Percentiles rank a stretch among this genome's conserved stretches.
Evolutionary conservation across 139 green algal species (phyloP).

Genomic region (Marvania coccoides): DNA sequence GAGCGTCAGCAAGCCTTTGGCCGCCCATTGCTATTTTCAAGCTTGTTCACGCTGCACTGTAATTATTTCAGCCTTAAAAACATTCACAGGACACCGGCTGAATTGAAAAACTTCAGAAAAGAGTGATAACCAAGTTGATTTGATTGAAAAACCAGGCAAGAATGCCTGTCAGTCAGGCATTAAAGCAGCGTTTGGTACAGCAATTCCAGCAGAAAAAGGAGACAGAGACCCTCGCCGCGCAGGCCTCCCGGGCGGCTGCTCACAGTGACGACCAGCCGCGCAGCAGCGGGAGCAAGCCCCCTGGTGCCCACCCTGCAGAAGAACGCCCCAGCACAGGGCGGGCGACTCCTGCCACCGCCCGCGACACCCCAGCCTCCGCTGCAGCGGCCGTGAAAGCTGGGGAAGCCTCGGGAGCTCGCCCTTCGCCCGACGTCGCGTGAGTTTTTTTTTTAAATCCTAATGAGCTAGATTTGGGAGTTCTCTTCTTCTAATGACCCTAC

Average conservation of each 20-base stretch:
- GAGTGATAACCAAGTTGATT: not conserved
- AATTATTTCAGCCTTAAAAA: not conserved
- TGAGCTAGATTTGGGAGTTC: too few species aligned
- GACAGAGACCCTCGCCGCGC: not conserved
- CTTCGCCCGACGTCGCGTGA: too few species aligned
- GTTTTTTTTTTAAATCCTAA: too few species aligned
- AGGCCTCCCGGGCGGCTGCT: not conserved
- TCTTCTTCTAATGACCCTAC: too few species aligned
- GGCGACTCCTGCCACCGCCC: too few species aligned
- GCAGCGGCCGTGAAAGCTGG: too few species aligned
- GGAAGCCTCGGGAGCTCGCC: too few species aligned
- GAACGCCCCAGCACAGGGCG: too few species aligned
- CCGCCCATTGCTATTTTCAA: too few species aligned
- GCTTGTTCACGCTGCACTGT: not conserved
- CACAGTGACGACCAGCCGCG: not conserved
- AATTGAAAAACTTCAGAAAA: not conserved
- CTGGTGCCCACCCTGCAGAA: not conserved
- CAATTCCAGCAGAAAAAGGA: not conserved
- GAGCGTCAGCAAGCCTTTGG: too few species aligned
- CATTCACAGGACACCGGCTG: not conserved
- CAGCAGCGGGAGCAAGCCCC: not conserved
- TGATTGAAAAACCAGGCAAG: not conserved
- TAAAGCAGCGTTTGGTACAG: slow-evolving; percentile 1
- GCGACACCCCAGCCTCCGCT: too few species aligned
- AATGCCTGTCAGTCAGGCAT: not conserved